phyloP scores from a whole-genome alignment of 331 rosid genomes.

The Prunus yedoensis region DNA sequence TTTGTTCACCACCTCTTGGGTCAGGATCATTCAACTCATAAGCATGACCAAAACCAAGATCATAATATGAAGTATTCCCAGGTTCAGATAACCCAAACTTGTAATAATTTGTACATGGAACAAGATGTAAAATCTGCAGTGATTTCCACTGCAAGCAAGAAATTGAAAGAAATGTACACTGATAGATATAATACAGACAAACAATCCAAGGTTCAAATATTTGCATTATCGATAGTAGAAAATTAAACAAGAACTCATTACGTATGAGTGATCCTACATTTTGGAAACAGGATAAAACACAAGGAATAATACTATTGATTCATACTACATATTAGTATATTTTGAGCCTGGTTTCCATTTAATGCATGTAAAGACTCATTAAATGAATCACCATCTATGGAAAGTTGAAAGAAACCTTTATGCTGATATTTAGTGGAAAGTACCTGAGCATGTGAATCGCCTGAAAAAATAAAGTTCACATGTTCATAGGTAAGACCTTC shows the following conservation, averaged over 20 bases:
- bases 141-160: neutral
- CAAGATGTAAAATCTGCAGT: neutral
- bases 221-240: neutral
- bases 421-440: slow-evolving; percentile 6
- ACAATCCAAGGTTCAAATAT: neutral
- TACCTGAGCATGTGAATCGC: slow-evolving; percentile 80
- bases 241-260: neutral
- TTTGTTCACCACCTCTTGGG: slow-evolving; percentile 49
- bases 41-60: slow-evolving; percentile 44
- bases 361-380: neutral
- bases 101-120: slow-evolving; percentile 45
- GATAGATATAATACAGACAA: neutral
- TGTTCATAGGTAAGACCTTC: slow-evolving; percentile 99
- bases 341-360: slow-evolving; percentile 4
- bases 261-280: neutral
- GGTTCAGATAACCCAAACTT: slow-evolving; percentile 77
- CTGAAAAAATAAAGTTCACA: slow-evolving; percentile 96
- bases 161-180: neutral
- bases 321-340: slow-evolving; percentile 11
- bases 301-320: slow-evolving; percentile 19
- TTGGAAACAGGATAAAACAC: slow-evolving; percentile 12
- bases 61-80: slow-evolving; percentile 58
- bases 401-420: neutral
- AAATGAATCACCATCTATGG: neutral
- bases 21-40: slow-evolving; percentile 57